Evolutionary conservation across 345 rosid genomes (phyloP).

Genomic region (Salix dunnii): DNA sequence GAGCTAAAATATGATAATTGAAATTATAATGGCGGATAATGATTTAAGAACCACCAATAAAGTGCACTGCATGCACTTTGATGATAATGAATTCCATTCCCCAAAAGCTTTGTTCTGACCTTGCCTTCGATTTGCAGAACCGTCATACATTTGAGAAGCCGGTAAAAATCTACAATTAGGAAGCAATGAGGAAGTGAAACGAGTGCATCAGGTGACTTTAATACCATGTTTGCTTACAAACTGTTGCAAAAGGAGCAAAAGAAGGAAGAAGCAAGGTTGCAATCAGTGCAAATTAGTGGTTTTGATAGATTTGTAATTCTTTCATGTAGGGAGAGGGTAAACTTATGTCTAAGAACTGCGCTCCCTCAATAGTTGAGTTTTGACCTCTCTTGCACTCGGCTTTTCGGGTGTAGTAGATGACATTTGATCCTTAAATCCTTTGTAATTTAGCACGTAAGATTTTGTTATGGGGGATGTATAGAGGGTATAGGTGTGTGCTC

Average conservation of each 20-base stretch:
- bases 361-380: constrained; percentile 11
- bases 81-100: not conserved
- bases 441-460: constrained; percentile 39
- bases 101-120: not conserved
- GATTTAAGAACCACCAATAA: not conserved
- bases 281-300: constrained; percentile 3
- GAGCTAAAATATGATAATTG: not conserved
- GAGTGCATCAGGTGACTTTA: not conserved
- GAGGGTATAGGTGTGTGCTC: constrained; percentile 36
- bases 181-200: not conserved
- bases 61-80: not conserved
- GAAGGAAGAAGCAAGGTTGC: not conserved
- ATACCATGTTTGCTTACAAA: not conserved
- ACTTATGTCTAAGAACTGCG: constrained; percentile 8
- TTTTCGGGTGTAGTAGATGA: constrained; percentile 18
- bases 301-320: constrained; percentile 26
- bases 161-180: constrained; percentile 32
- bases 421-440: constrained; percentile 15
- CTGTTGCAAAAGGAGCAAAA: constrained; percentile 10
- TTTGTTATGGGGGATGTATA: constrained; percentile 46
- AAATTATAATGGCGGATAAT: not conserved
- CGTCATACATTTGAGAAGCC: constrained; percentile 31
- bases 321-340: constrained; percentile 8
- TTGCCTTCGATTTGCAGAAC: constrained; percentile 17
- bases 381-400: constrained; percentile 16